These are phyloP conservation scores for Taxawa tesnikishii DNA, from an alignment of 2,329 filamentous ascomycete genomes.

Conservation along the genomic window DNA sequence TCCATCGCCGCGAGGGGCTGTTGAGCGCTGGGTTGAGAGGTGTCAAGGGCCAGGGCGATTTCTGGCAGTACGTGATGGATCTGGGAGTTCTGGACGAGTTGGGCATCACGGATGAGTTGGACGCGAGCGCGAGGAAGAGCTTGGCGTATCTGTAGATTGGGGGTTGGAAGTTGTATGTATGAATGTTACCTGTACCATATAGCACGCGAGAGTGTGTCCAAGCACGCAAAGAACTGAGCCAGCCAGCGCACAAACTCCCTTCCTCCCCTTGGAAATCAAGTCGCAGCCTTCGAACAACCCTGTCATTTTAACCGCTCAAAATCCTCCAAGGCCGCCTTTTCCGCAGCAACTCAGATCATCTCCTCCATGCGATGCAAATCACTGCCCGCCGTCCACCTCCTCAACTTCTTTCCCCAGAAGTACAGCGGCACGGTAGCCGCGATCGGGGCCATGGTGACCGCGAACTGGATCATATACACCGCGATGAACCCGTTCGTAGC, in stretches of 20 bases:
- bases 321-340: not conserved
- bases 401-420: slow-evolving; percentile 28
- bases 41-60: slow-evolving; percentile 14
- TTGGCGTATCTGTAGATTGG: no score
- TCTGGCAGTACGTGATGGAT: slow-evolving; percentile 14
- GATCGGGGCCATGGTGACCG: slow-evolving; percentile 25
- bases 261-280: no score
- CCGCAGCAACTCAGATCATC: slow-evolving; percentile 12
- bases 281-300: no score
- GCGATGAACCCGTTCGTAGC: slow-evolving; percentile 25
- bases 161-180: no score
- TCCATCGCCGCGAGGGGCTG: slow-evolving; percentile 19
- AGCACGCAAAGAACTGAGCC: no score
- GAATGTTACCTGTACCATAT: no score
- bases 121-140: slow-evolving; percentile 2
- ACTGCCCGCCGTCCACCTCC: slow-evolving; percentile 24
- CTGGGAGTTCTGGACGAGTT: slow-evolving; percentile 12
- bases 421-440: slow-evolving; percentile 28
- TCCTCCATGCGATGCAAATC: slow-evolving; percentile 24
- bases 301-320: no score
- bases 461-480: slow-evolving; percentile 32
- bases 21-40: slow-evolving; percentile 12
- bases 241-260: no score
- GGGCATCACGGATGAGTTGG: slow-evolving; percentile 6
- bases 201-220: no score